These are phyloP conservation scores for Linaria vulgaris DNA, from an alignment of 257 asterid genomes.

Conservation along the genomic window DNA sequence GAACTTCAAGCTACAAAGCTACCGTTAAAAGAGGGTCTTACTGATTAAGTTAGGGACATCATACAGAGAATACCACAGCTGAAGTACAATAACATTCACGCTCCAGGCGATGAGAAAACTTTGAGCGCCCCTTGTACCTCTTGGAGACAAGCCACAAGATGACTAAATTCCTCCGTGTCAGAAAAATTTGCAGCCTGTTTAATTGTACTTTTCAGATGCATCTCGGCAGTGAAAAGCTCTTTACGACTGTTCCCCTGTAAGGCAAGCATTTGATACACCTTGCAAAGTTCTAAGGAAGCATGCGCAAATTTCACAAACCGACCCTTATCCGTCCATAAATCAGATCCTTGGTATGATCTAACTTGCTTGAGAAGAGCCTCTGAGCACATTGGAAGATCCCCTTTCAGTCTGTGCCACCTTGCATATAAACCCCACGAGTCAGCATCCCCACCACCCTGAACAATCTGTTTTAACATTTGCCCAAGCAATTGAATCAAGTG, in stretches of 20 bases:
- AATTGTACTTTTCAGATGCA: conserved; percentile 77
- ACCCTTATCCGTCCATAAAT: conserved; percentile 68
- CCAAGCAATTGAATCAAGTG: conserved; percentile 63
- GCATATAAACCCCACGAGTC: conserved; percentile 84
- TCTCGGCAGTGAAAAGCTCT: conserved; percentile 81
- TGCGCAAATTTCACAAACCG: conserved; percentile 74
- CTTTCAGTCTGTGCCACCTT: conserved; percentile 84
- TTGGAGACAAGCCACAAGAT: conserved; percentile 62
- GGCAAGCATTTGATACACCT: conserved; percentile 65
- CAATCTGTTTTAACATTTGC: conserved; percentile 54
- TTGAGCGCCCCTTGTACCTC: conserved; percentile 56
- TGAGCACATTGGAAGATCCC: conserved; percentile 84
- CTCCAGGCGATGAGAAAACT: conserved; percentile 30
- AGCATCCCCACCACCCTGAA: conserved; percentile 61
- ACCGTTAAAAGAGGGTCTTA: no score
- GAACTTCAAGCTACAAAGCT: no score
- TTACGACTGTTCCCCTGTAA: conserved; percentile 38
- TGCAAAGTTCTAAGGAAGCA: conserved; percentile 80
- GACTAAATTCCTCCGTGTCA: conserved; percentile 47
- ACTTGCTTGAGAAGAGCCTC: conserved; percentile 95
- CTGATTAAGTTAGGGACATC: no score
- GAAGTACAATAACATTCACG: conserved; percentile 18
- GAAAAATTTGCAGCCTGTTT: conserved; percentile 70
- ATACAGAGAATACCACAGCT: no score
- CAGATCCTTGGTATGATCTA: conserved; percentile 86